phyloP scores from a whole-genome alignment of 2,329 filamentous ascomycete genomes.

The Hypoxylon sp. region DNA sequence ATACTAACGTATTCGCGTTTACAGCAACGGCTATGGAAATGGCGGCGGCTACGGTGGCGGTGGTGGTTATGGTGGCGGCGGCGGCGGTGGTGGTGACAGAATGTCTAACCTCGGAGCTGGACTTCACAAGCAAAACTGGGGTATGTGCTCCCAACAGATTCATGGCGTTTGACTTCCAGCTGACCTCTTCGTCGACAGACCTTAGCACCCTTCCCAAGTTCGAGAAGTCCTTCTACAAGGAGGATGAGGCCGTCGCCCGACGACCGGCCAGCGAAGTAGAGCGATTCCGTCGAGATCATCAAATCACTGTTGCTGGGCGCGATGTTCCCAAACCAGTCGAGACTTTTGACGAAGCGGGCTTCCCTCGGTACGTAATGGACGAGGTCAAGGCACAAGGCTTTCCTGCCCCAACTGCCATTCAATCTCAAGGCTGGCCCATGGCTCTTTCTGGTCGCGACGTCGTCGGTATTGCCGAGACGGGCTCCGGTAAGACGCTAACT shows the following conservation, averaged over 20 bases:
- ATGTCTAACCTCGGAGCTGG: conserved; percentile 93
- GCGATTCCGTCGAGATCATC: conserved; percentile 85
- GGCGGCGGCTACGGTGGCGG: conserved; percentile 65
- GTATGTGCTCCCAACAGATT: conserved; percentile 64
- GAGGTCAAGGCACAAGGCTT: conserved; percentile 99
- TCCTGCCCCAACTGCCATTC: conserved; percentile 91
- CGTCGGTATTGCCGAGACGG: conserved; percentile 98
- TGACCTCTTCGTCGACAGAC: conserved; percentile 67
- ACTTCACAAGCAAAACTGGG: conserved; percentile 90
- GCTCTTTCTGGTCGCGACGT: conserved; percentile 97
- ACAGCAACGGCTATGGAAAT: conserved; percentile 60
- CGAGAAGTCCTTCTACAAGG: conserved; percentile 99
- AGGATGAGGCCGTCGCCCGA: conserved; percentile 80
- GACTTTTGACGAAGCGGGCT: conserved; percentile 97
- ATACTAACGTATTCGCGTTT: conserved; percentile 58
- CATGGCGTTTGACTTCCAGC: conserved; percentile 35
- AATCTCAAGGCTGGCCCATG: conserved; percentile 99
- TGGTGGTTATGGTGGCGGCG: conserved; percentile 54
- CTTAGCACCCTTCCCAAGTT: conserved; percentile 87
- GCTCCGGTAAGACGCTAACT: conserved; percentile 98
- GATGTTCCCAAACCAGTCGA: conserved; percentile 94
- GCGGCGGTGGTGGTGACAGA: conserved; percentile 80
- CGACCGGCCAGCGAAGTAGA: conserved; percentile 85
- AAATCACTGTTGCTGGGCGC: conserved; percentile 83
- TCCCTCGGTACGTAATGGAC: conserved; percentile 96